Evolutionary conservation across 1,284 basidiomycete species (phyloP).

Genomic region (Porogramme epimiltina): DNA sequence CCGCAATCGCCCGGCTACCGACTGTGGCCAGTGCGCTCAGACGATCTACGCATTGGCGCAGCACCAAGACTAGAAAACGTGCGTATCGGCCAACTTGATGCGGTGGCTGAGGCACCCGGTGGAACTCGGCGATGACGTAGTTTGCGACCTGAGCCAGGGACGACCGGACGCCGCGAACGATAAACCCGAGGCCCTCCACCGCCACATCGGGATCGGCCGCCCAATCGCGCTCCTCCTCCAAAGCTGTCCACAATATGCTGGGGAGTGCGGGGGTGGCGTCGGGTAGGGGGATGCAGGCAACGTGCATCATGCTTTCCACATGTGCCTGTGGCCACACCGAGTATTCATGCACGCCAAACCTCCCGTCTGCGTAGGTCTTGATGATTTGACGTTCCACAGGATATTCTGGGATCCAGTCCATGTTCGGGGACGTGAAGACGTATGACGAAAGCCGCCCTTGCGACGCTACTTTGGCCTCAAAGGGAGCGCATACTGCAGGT

Average conservation of each 20-base stretch:
- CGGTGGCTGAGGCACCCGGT: not conserved
- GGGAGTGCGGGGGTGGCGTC: not conserved
- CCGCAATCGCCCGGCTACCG: not conserved
- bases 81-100: not conserved
- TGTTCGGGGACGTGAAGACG: conserved; percentile 28
- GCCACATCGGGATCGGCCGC: not conserved
- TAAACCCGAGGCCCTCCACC: conserved; percentile 1
- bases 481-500: conserved; percentile 32
- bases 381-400: conserved; percentile 7
- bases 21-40: not conserved
- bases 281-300: not conserved
- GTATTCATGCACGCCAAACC: conserved; percentile 13
- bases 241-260: not conserved
- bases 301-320: not conserved
- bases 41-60: not conserved
- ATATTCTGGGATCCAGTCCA: conserved; percentile 30
- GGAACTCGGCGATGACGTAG: not conserved
- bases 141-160: not conserved
- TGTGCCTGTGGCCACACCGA: not conserved
- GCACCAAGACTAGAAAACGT: not conserved
- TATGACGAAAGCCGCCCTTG: not conserved
- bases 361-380: conserved; percentile 17
- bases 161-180: not conserved
- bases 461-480: too few relatives aligned
- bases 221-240: not conserved